A percentile compares a stretch with the other conserved stretches of the same genome.
Conservation (phyloP, 2,329 filamentous ascomycete genomes). For the Fusarium sulawesiense region DNA sequence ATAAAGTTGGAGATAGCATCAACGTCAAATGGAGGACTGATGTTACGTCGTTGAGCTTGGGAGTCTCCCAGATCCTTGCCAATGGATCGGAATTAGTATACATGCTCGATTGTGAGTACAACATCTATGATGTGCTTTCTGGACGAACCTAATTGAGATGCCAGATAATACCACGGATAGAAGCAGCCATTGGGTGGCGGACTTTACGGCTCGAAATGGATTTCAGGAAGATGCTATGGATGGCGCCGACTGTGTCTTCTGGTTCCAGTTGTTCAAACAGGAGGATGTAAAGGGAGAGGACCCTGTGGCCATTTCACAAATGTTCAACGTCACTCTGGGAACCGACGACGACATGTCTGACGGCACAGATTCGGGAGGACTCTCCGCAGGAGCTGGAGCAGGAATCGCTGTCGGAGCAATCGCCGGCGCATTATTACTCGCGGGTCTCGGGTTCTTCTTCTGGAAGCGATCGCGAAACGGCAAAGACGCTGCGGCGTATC, state of each 20-base stretch:
- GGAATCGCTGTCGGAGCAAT: conserved; percentile 15
- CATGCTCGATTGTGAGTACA: conserved; percentile 1
- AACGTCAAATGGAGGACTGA: conserved; percentile 19
- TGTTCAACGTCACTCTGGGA: conserved; percentile 7
- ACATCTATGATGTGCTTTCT: not conserved
- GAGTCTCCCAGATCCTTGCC: not conserved
- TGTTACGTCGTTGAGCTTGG: not conserved
- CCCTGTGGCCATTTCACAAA: conserved; percentile 1
- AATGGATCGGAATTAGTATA: not conserved
- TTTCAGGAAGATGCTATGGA: not conserved
- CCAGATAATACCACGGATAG: conserved; percentile 16
- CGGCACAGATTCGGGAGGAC: not conserved
- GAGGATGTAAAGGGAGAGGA: not conserved
- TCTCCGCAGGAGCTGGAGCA: conserved; percentile 3
- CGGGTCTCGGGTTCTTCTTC: conserved; percentile 1
- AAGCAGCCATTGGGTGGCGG: conserved; percentile 4
- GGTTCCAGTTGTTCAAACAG: conserved; percentile 1
- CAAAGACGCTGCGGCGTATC: not conserved
- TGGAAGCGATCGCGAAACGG: conserved; percentile 7
- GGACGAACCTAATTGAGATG: not conserved
- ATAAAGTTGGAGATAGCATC: conserved; percentile 9
- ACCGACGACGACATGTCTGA: not conserved
- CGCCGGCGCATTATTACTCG: not conserved
- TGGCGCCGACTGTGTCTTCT: not conserved
- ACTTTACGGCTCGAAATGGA: not conserved